Percentiles rank a stretch among this genome's conserved stretches.
These are phyloP conservation scores for Tubosaeta sp. DNA, from an alignment of 768 basidiomycete genomes.

Conservation along the genomic window DNA sequence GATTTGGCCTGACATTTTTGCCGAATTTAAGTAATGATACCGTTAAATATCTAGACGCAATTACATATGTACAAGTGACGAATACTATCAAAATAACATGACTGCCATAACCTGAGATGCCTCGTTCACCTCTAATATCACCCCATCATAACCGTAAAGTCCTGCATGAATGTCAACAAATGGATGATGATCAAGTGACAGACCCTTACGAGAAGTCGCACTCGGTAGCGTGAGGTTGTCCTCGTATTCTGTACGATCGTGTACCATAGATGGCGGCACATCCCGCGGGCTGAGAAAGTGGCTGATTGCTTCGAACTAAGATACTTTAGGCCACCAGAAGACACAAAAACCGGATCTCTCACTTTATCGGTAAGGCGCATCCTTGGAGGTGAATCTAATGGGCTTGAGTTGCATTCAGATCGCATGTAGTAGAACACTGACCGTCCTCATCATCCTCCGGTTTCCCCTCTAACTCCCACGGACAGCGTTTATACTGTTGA, in stretches of 20 bases:
- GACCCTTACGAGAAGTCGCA: conserved; percentile 59
- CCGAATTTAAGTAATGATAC: conserved; percentile 1
- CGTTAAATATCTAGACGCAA: conserved; percentile 1
- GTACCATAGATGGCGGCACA: conserved; percentile 72
- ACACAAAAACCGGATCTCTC: conserved; percentile 9
- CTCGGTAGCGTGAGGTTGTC: conserved; percentile 65
- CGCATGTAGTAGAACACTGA: conserved; percentile 24
- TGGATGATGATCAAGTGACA: not conserved
- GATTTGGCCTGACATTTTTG: conserved; percentile 76
- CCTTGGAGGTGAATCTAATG: conserved; percentile 65
- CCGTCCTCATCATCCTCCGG: conserved; percentile 85
- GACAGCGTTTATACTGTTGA: conserved; percentile 87
- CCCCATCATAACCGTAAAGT: conserved; percentile 74
- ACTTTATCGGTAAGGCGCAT: conserved; percentile 73
- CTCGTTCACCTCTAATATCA: conserved; percentile 76
- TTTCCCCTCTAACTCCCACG: conserved; percentile 78
- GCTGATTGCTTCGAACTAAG: conserved; percentile 73
- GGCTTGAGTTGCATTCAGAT: not conserved
- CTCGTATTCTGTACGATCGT: conserved; percentile 76
- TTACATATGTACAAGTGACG: not conserved
- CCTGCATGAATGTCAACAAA: conserved; percentile 8
- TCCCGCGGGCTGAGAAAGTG: conserved; percentile 75
- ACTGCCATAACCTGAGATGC: conserved; percentile 74
- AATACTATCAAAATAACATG: conserved; percentile 52
- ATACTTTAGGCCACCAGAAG: not conserved